Base-by-base conservation (phyloP, 169 alveolate genomes). In the Besnoitia besnoiti region DNA sequence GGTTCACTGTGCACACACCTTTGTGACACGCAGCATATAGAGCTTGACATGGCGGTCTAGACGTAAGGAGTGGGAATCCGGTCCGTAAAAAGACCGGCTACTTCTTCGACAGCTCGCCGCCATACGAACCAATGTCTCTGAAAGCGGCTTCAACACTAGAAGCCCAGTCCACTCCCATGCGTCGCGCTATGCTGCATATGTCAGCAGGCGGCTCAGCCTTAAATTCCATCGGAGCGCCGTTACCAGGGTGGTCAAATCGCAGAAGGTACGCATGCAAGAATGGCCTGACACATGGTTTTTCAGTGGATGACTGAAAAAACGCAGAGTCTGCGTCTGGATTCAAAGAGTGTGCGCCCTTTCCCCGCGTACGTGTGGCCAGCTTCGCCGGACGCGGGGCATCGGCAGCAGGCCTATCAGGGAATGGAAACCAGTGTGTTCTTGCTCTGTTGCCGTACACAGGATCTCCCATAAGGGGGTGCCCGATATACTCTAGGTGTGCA, bases 381-480 rank as follows among this genome's bases (percentile, higher is more conserved):
- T 5, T 55, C 67, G n/a, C n/a, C n/a, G n/a, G n/a, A n/a, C n/a
- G n/a, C n/a, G n/a, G n/a, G n/a, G n/a, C n/a, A n/a, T n/a, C n/a
- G n/a, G n/a, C n/a, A n/a, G n/a, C n/a, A n/a, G n/a, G n/a, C n/a
- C n/a, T n/a, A n/a, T n/a, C n/a, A n/a, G n/a, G n/a, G n/a, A n/a
- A n/a, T n/a, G n/a, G n/a, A n/a, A n/a, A n/a, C n/a, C n/a, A n/a
- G n/a, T n/a, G n/a, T n/a, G n/a, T n/a, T n/a, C n/a, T 80, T 30
- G 89, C 61, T 37, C 82, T 73, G 61, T 85, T 85, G 14, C 94
- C 94, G 35, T 92, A 92, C 55, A 85, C 62, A 8, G 85, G 59
- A 50, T 92, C 94, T 1, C 94, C 94, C 73, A 92, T 44, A 10
- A 92, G 62, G 14, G 94, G 94, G 82, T 61, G 51, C 42, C 90